Base-by-base conservation (phyloP, 768 basidiomycete species). In the Rhodotorula babjevae region DNA sequence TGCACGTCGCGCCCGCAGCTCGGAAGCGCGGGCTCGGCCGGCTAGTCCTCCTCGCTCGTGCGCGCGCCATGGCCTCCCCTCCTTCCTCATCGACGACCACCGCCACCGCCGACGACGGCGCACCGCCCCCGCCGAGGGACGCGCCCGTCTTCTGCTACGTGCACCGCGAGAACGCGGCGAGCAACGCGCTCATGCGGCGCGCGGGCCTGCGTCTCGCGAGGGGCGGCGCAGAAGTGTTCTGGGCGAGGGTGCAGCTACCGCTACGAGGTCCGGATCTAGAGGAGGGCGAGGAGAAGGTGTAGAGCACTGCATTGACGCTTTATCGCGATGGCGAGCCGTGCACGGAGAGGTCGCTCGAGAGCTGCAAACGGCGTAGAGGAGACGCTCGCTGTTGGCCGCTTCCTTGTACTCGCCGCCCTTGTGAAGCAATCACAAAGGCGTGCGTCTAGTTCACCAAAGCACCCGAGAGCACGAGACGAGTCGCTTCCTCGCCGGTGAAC, bases 111-210 rank as follows among this genome's bases (percentile, higher is more conserved):
- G 27, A 25, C 36, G 36, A 25, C 6, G 42, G 53, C 40, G 65
- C 52, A 2, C 27, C 29, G 19, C 27, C 2, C 0, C 50, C 40
- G 33, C 42, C 21, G 42, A 27, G 16, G 61, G 14, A 40, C 29
- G 57, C 29, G n/a, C 23, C 47, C 25, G 69, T 60, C 31, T 68
- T 60, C 52, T 72, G 61, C 42, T 72, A 72, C 63, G 71, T 72
- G 12, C 36, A 44, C 27, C n/a, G 42, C 5, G 58, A 92, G 14
- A 93, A 83, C 65, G 92, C 82, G 67, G 91, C 87, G 79, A 93
- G 90, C 69, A 91, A 90, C 4, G 90, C 89, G 50, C 89, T 92
- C 78, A 90, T 92, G 83, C 92, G 92, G 33, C 93, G 84, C 76
- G 90, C 90, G 77, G 93, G 92, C 55, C 92, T 90, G 84, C 90